These are phyloP conservation scores for Waltergamsia citrina DNA, from an alignment of 2,329 filamentous ascomycete species.

Conservation along the genomic window DNA sequence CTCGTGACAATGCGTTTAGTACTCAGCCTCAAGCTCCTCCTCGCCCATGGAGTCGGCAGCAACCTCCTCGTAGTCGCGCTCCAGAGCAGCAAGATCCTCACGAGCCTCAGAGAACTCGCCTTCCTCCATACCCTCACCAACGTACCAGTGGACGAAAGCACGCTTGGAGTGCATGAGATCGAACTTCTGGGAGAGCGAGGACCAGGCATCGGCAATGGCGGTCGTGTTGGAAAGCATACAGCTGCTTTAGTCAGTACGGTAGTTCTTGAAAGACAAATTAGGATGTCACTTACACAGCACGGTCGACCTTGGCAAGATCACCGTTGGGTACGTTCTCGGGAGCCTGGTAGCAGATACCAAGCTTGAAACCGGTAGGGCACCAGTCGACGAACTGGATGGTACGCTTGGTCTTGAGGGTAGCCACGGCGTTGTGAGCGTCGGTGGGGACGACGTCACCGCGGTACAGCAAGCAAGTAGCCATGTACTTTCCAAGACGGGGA, in stretches of 20 bases:
- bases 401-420: conserved; percentile 97
- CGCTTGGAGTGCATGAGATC: conserved; percentile 99
- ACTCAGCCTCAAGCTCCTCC: conserved; percentile 84
- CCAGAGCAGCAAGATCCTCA: conserved; percentile 94
- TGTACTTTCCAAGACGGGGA: conserved; percentile 98
- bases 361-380: conserved; percentile 99
- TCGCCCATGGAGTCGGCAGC: conserved; percentile 87
- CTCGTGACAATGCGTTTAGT: conserved; percentile 44
- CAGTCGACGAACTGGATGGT: conserved; percentile 99
- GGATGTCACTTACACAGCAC: conserved; percentile 70
- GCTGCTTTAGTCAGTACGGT: conserved; percentile 32
- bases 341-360: conserved; percentile 99
- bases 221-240: conserved; percentile 99
- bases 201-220: conserved; percentile 97
- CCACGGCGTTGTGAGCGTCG: conserved; percentile 86
- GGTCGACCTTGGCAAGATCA: conserved; percentile 95
- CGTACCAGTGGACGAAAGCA: conserved; percentile 99
- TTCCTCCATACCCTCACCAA: conserved; percentile 99
- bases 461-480: conserved; percentile 97
- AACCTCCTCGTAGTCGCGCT: conserved; percentile 98
- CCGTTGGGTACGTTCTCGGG: conserved; percentile 94
- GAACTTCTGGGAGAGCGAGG: conserved; percentile 93
- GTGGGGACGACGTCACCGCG: conserved; percentile 97
- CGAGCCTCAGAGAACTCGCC: conserved; percentile 99
- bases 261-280: background rate